A percentile compares a stretch with the other conserved stretches of the same genome.
phyloP scores from a whole-genome alignment of 768 basidiomycete species.

The Auricularia auricula-judae region DNA sequence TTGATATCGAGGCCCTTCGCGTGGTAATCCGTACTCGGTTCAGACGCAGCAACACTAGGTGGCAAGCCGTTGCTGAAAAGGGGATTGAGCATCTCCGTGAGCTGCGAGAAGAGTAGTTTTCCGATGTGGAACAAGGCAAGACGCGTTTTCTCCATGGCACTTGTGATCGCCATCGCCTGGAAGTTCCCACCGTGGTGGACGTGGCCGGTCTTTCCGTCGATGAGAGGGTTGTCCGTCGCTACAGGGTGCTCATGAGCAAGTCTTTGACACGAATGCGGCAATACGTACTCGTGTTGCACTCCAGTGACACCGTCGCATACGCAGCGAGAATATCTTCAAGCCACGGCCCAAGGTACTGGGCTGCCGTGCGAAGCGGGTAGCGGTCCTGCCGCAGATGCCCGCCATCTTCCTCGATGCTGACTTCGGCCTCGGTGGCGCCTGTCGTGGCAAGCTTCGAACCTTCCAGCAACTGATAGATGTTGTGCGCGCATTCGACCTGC shows the following conservation, averaged over 20 bases:
- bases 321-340: slow-evolving; percentile 67
- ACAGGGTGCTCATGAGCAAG: slow-evolving; percentile 1
- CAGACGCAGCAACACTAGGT: slow-evolving; percentile 66
- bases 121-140: slow-evolving; percentile 59
- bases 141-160: slow-evolving; percentile 81
- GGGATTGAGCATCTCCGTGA: slow-evolving; percentile 66
- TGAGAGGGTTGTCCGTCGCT: slow-evolving; percentile 83
- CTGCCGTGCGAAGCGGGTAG: slow-evolving; percentile 60
- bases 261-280: background rate
- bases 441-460: slow-evolving; percentile 12
- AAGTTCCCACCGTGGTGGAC: slow-evolving; percentile 84
- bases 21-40: slow-evolving; percentile 74
- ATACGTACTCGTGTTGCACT: slow-evolving; percentile 71
- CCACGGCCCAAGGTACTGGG: slow-evolving; percentile 81
- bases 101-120: slow-evolving; percentile 55
- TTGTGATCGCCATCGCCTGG: slow-evolving; percentile 79
- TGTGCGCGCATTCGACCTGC: slow-evolving; percentile 58
- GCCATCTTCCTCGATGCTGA: slow-evolving; percentile 58
- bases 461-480: slow-evolving; percentile 27
- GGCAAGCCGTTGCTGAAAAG: slow-evolving; percentile 75
- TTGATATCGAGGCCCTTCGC: slow-evolving; percentile 80
- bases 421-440: slow-evolving; percentile 34
- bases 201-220: slow-evolving; percentile 53
- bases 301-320: slow-evolving; percentile 50
- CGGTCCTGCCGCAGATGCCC: slow-evolving; percentile 74